Conservation (phyloP, 805 yeast genomes). For the Metschnikowia gruessii region DNA sequence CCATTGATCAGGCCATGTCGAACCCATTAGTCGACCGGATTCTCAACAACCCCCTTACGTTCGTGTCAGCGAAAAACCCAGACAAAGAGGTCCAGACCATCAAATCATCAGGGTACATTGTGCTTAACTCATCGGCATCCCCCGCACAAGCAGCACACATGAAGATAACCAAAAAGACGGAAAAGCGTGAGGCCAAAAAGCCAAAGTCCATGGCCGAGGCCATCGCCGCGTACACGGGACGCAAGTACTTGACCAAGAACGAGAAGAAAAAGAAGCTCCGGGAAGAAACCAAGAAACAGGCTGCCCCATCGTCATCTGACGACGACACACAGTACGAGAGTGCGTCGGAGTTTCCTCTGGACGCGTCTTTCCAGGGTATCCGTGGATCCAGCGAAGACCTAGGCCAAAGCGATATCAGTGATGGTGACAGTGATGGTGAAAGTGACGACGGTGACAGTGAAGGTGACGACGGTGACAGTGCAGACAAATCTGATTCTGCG, state of each 20-base stretch:
- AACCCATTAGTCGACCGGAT: slow-evolving; percentile 64
- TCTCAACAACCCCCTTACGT: slow-evolving; percentile 57
- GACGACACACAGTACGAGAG: slow-evolving; percentile 30
- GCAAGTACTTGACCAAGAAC: slow-evolving; percentile 49
- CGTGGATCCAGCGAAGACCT: slow-evolving; percentile 6
- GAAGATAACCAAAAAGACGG: slow-evolving; percentile 3
- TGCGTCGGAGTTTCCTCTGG: slow-evolving; percentile 31
- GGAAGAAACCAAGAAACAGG: slow-evolving; percentile 1
- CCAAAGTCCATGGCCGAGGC: slow-evolving; percentile 55
- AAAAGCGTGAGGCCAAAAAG: slow-evolving; percentile 14
- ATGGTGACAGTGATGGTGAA: neutral
- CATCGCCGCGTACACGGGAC: slow-evolving; percentile 55
- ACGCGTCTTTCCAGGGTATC: slow-evolving; percentile 15
- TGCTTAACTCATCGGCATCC: slow-evolving; percentile 12
- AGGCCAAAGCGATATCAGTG: neutral
- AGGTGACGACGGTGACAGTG: slow-evolving; percentile 29
- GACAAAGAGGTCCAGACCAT: slow-evolving; percentile 18
- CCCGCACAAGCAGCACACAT: neutral
- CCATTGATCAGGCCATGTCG: slow-evolving; percentile 13
- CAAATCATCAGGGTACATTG: slow-evolving; percentile 18
- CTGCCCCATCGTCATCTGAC: slow-evolving; percentile 20
- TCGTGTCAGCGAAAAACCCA: slow-evolving; percentile 53
- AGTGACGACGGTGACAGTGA: slow-evolving; percentile 27
- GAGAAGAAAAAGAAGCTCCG: slow-evolving; percentile 19
- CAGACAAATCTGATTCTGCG: slow-evolving; percentile 6